These are phyloP conservation scores for Lodderomyces oxycetoniae DNA, from an alignment of 1,139 yeast genomes.

Conservation along the genomic window DNA sequence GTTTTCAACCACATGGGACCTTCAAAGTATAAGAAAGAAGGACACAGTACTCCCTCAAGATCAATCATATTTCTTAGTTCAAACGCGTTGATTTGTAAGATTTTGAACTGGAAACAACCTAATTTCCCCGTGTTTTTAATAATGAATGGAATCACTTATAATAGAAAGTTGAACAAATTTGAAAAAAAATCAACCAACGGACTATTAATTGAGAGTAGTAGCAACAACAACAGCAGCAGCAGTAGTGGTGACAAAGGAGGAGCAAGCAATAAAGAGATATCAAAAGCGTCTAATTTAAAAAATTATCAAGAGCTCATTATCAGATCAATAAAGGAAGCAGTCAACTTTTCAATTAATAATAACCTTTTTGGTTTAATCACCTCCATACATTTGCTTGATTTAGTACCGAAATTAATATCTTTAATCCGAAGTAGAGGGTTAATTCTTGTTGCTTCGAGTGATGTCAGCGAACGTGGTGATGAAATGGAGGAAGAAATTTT, in stretches of 20 bases:
- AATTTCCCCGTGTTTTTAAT: conserved; percentile 90
- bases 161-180: conserved; percentile 23
- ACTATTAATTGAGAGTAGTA: conserved; percentile 23
- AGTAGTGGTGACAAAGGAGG: too few species aligned
- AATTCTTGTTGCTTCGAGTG: conserved; percentile 68
- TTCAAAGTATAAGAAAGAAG: conserved; percentile 10
- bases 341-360: conserved; percentile 70
- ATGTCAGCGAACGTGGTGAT: conserved; percentile 28
- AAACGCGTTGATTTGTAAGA: conserved; percentile 84
- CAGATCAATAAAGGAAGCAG: conserved; percentile 46
- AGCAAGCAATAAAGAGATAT: not conserved
- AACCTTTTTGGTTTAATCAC: conserved; percentile 81
- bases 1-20: conserved; percentile 75
- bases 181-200: conserved; percentile 45
- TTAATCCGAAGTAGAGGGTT: conserved; percentile 78
- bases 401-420: conserved; percentile 74
- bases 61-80: conserved; percentile 80
- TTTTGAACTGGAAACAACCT: conserved; percentile 96
- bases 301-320: conserved; percentile 39
- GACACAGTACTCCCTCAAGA: conserved; percentile 30
- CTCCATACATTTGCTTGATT: conserved; percentile 61
- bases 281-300: conserved; percentile 11
- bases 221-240: not conserved
- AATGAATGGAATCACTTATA: conserved; percentile 60
- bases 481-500: conserved; percentile 21